Evolutionary conservation across 2,329 filamentous ascomycete genomes (phyloP).

Genomic region (Rachicladosporium sp.): DNA sequence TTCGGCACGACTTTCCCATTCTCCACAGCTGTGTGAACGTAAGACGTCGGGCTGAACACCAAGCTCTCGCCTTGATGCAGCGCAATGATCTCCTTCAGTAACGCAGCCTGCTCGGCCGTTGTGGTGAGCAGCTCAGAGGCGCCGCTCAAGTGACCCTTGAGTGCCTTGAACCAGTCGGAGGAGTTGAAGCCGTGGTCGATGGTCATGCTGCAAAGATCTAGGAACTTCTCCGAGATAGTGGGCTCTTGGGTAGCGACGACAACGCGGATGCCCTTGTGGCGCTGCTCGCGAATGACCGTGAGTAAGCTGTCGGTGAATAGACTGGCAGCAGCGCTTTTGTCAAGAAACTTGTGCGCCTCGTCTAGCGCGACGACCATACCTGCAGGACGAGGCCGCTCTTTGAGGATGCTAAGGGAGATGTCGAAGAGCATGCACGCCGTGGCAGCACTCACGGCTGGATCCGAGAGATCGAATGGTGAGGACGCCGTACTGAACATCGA

Average conservation of each 20-base stretch:
- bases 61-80: slow-evolving; percentile 21
- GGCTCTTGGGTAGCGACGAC: slow-evolving; percentile 70
- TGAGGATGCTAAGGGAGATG: slow-evolving; percentile 1
- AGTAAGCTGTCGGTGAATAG: slow-evolving; percentile 22
- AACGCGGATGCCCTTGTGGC: slow-evolving; percentile 54
- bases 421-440: slow-evolving; percentile 3
- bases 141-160: slow-evolving; percentile 37
- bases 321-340: slow-evolving; percentile 34
- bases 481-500: slow-evolving; percentile 24
- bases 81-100: slow-evolving; percentile 20
- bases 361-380: slow-evolving; percentile 57
- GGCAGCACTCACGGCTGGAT: slow-evolving; percentile 54
- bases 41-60: slow-evolving; percentile 20
- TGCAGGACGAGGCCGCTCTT: slow-evolving; percentile 13
- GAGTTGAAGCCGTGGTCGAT: slow-evolving; percentile 63
- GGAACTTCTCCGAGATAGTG: slow-evolving; percentile 52
- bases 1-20: slow-evolving; percentile 7
- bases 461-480: slow-evolving; percentile 63
- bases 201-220: slow-evolving; percentile 60
- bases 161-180: slow-evolving; percentile 46
- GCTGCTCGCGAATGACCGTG: slow-evolving; percentile 55
- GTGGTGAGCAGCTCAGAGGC: slow-evolving; percentile 12
- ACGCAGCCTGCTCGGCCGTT: slow-evolving; percentile 5
- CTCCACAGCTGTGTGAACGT: slow-evolving; percentile 11
- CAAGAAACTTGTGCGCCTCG: slow-evolving; percentile 69